Evolutionary conservation across 371 early-diverging fungal genomes (phyloP), one percentile per base, ranked within the genome.

Genomic region (Coemansia sp.): DNA sequence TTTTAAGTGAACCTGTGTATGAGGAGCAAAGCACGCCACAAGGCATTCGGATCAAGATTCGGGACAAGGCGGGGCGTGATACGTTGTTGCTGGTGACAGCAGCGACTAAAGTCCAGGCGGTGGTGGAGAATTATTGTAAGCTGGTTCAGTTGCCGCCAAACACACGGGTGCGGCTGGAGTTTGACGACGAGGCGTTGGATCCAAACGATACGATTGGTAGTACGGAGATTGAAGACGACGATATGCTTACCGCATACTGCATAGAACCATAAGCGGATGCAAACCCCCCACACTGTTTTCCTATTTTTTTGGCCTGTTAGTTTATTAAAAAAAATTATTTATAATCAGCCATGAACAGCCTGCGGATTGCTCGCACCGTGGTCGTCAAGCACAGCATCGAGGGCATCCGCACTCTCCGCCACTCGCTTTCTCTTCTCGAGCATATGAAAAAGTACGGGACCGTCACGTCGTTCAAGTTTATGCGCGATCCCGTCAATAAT

Each of bases 211-310:
- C 64, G 5, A 55, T 80, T n/a, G 67, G 60, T 40, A 77, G 79
- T 16, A 76, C 80, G 4, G 80, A 79, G 13, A 68, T 80, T 22
- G 80, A 80, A 42, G 76, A 75, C 65, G 80, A 80, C 55, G 80
- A 80, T 56, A 80, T 80, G 80, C 51, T 80, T 24, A 67, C 68
- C 1, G 80, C 67, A 1, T 61, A 42, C 13, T 79, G 64, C 34
- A 34, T 34, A 61, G 45, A 47, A 31, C 14, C 13, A 5, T 39
- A 42, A 22, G 34, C 34, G 21, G 21, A 21, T 21, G 21, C 21
- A 21, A 21, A 21, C 21, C 21, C 21, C n/a, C n/a, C n/a, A n/a
- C n/a, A n/a, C n/a, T n/a, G n/a, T n/a, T n/a, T n/a, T n/a, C n/a
- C n/a, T n/a, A n/a, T n/a, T 31, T 34, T 34, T 34, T 34, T 34